These are phyloP conservation scores for Blastobotrys terrestris DNA, from an alignment of 805 yeast species.

Conservation along the genomic window DNA sequence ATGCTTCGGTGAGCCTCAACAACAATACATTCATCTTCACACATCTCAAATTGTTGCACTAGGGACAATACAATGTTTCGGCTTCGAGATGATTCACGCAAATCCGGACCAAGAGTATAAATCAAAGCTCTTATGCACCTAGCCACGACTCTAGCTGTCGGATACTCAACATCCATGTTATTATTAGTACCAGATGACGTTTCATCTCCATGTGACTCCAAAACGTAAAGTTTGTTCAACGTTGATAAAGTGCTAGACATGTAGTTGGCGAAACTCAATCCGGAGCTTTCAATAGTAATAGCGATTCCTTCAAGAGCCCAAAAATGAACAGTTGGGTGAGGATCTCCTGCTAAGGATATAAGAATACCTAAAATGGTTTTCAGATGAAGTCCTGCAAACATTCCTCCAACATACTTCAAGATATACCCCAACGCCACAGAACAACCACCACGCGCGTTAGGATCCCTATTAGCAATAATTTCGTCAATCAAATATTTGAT, in stretches of 20 bases:
- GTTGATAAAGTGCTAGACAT: slow-evolving; percentile 40
- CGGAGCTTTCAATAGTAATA: slow-evolving; percentile 50
- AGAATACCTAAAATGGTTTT: slow-evolving; percentile 49
- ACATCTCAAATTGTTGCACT: slow-evolving; percentile 32
- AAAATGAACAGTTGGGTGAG: slow-evolving; percentile 77
- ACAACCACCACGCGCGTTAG: slow-evolving; percentile 56
- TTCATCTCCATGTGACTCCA: slow-evolving; percentile 47
- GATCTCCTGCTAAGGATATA: slow-evolving; percentile 60
- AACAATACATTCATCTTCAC: slow-evolving; percentile 23
- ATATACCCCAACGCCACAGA: slow-evolving; percentile 45
- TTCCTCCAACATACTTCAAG: slow-evolving; percentile 35
- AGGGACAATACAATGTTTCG: slow-evolving; percentile 23
- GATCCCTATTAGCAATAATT: slow-evolving; percentile 60
- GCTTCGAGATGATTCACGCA: slow-evolving; percentile 24
- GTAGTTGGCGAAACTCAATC: slow-evolving; percentile 38
- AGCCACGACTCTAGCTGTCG: slow-evolving; percentile 41
- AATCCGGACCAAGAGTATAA: slow-evolving; percentile 53
- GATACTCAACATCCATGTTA: slow-evolving; percentile 42
- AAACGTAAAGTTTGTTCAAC: slow-evolving; percentile 35
- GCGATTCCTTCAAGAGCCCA: slow-evolving; percentile 61
- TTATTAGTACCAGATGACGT: slow-evolving; percentile 40
- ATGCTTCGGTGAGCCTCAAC: slow-evolving; percentile 37
- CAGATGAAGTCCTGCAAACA: slow-evolving; percentile 35
- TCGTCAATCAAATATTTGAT: slow-evolving; percentile 53
- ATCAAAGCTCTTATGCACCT: slow-evolving; percentile 42